Base-by-base conservation (phyloP, 371 early-diverging fungal genomes). In the Thermomucor indicae-seudaticae region DNA sequence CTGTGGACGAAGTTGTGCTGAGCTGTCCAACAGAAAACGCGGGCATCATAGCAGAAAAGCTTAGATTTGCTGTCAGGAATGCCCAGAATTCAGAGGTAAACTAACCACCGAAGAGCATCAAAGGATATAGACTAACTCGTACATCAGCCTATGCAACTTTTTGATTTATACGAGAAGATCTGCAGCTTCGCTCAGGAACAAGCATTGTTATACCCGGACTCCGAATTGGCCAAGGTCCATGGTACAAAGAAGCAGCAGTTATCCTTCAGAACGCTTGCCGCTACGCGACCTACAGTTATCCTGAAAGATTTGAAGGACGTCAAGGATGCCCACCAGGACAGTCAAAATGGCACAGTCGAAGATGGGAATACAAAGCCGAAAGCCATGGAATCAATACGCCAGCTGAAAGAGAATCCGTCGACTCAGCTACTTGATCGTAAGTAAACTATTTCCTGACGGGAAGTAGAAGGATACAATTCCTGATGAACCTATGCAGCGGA, bases 41-140 rank as follows among this genome's bases (percentile, higher is more conserved):
- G 12, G 58, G 65, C 25, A 40, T 45, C 0, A 32, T 61, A 24
- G 66, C 60, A 1, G 64, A 65, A n/a, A 65, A 60, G 28, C 24
- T 72, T 12, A 56, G 53, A 22, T 59, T 68, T 25, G 61, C 57
- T n/a, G 53, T 72, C 5, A 38, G 50, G 28, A 63, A 65, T 37
- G 61, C 72, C n/a, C 67, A 72, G 39, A 55, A 34, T 6, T 30
- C 48, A 4, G 58, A 69, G 40, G 64, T 64, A 58, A 57, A 32
- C 31, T 20, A 6, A 6, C 12, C 7, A 6, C 31, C n/a, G n/a
- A n/a, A n/a, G n/a, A n/a, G n/a, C n/a, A n/a, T n/a, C n/a, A n/a
- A n/a, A n/a, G n/a, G n/a, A n/a, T n/a, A n/a, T n/a, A n/a, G n/a
- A n/a, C 16, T 8, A 45, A 5, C 25, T 17, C 16, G 12, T 47